phyloP scores from a whole-genome alignment of 495 filamentous ascomycete genomes.

The Aspergillus ellipticus region DNA sequence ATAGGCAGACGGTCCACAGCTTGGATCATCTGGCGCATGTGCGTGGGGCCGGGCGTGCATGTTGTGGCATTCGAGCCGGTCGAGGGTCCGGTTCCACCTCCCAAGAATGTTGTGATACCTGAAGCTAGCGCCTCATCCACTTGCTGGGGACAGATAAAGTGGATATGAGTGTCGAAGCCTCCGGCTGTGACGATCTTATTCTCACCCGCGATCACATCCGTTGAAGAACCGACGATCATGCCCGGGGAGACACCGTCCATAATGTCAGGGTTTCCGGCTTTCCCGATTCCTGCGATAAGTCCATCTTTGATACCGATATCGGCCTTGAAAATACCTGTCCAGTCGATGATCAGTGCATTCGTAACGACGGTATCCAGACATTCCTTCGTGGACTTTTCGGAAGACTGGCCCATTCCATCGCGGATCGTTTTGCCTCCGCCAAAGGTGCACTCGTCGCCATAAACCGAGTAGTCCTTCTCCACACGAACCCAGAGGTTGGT shows the following conservation, averaged over 20 bases:
- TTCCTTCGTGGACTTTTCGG: slow-evolving; percentile 64
- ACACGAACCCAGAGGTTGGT: slow-evolving; percentile 92
- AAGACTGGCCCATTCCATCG: slow-evolving; percentile 95
- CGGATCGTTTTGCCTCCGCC: slow-evolving; percentile 92
- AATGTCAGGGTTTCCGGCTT: slow-evolving; percentile 93
- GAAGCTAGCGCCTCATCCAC: slow-evolving; percentile 79
- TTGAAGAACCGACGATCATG: slow-evolving; percentile 84
- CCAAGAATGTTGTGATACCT: slow-evolving; percentile 88
- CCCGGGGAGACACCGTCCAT: slow-evolving; percentile 82
- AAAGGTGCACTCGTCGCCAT: slow-evolving; percentile 95
- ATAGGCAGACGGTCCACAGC: slow-evolving; percentile 82
- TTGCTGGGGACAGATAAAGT: slow-evolving; percentile 97
- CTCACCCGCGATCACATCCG: slow-evolving; percentile 94
- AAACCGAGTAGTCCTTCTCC: slow-evolving; percentile 78
- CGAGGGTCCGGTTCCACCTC: slow-evolving; percentile 91
- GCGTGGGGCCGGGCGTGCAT: slow-evolving; percentile 81
- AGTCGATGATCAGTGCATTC: slow-evolving; percentile 90
- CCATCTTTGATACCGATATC: slow-evolving; percentile 94
- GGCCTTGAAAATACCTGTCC: slow-evolving; percentile 91
- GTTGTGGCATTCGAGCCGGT: slow-evolving; percentile 95
- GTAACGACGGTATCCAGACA: slow-evolving; percentile 85
- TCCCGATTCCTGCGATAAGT: slow-evolving; percentile 85
- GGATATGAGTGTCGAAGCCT: slow-evolving; percentile 89
- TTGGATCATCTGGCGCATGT: slow-evolving; percentile 91
- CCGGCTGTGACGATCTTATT: slow-evolving; percentile 91